Conservation (phyloP, 768 basidiomycete genomes). For the Kwoniella europaea region DNA sequence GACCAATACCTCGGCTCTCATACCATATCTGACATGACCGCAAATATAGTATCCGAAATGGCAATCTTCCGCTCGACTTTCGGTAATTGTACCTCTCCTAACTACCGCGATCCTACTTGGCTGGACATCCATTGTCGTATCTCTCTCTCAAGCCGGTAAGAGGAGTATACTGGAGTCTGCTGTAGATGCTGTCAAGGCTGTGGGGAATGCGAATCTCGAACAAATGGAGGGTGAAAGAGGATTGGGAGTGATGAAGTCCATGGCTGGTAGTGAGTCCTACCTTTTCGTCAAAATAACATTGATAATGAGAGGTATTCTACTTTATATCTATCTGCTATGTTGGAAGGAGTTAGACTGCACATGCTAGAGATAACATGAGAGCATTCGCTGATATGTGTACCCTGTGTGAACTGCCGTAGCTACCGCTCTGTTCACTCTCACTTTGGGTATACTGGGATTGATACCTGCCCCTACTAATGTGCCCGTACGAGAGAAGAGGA, state of each 20-base stretch:
- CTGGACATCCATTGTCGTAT: constrained; percentile 47
- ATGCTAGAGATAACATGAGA: too few species aligned
- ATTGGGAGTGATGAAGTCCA: constrained; percentile 42
- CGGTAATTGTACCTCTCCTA: constrained; percentile 49
- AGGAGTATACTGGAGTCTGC: constrained; percentile 21
- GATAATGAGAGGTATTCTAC: too few species aligned
- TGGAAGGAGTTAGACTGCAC: too few species aligned
- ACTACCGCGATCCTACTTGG: constrained; percentile 51
- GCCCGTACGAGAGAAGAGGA: constrained; percentile 39
- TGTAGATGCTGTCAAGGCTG: constrained; percentile 35
- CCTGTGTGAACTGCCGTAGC: constrained; percentile 24
- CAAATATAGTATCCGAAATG: constrained; percentile 50
- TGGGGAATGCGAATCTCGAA: constrained; percentile 25
- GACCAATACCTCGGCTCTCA: background rate
- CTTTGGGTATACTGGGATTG: constrained; percentile 50
- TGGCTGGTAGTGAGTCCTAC: constrained; percentile 44
- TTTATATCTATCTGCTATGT: too few species aligned
- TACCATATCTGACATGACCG: too few species aligned
- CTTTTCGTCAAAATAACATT: too few species aligned
- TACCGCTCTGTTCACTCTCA: constrained; percentile 50
- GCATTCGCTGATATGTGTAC: background rate
- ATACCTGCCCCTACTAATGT: constrained; percentile 47
- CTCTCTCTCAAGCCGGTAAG: constrained; percentile 49
- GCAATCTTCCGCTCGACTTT: constrained; percentile 52
- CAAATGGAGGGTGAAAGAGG: constrained; percentile 24